Base-by-base conservation (phyloP, 2,329 filamentous ascomycete species). In the Proliferodiscus dingleyae region DNA sequence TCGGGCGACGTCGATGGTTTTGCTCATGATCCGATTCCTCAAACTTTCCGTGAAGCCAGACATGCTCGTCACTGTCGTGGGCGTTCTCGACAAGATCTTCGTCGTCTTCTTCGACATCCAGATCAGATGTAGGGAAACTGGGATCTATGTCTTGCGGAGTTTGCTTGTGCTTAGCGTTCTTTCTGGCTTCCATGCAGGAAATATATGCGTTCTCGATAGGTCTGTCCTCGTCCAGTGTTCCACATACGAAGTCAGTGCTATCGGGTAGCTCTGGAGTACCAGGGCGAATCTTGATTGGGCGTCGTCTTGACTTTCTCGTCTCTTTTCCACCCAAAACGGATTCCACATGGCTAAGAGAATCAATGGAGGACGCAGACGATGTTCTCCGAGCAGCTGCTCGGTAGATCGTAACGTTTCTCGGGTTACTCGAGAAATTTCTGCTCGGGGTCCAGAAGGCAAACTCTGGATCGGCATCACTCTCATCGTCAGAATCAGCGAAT, bases 171-270 rank as follows among this genome's bases (percentile, higher is more conserved):
- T 90, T 95, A 55, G 85, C 83, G 37, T 83, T 83, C 57, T 89
- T 85, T 55, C 87, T 83, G 45, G 87, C 83, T 60, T 90, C 86
- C 47, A 94, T 76, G 58, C 86, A 89, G 2, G 87, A 87, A 45
- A 95, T 77, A 65, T 96, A 98, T 1, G 89, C 91, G 56, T 90
- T 89, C 64, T 98, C 93, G n/a, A 97, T 70, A 2, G 89, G 89
- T 36, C 89, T 83, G 61, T 98, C 93, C 66, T 98, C 93, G 55
- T 98, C 93, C 16, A 98, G 74, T 1, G 93, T 98, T 47, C 93
- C 93, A 61, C 93, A 97, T n/a, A 98, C 93, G 56, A 98, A 98
- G 65, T 98, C 93, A 11, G 93, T 97, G 67, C 90, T 96, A 65
- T 98, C 93, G 1, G 93, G 93, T 9, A 98, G 74, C 62, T 95